These are phyloP conservation scores for Pseudozyma sp. DNA, from an alignment of 1,284 basidiomycete genomes.

Conservation along the genomic window DNA sequence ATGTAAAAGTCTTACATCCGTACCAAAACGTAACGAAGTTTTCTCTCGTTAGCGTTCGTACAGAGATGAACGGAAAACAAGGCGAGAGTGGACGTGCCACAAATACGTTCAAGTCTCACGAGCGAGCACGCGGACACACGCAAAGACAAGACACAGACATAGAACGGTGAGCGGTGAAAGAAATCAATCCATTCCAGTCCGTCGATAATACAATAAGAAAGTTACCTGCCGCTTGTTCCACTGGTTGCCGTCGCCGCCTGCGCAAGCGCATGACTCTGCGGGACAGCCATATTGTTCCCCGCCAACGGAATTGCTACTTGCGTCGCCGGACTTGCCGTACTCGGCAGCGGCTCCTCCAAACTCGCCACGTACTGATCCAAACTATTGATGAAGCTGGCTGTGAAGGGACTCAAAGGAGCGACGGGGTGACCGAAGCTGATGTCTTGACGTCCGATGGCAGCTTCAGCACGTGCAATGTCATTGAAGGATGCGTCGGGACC, in stretches of 20 bases:
- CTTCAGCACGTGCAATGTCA: conserved; percentile 41
- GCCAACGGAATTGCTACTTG: conserved; percentile 16
- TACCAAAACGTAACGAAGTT: too few species aligned
- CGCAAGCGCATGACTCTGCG: conserved; percentile 27
- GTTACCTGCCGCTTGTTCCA: too few species aligned
- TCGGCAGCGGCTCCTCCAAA: conserved; percentile 43
- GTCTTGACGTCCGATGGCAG: conserved; percentile 44
- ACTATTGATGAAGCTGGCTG: conserved; percentile 43
- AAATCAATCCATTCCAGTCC: too few species aligned
- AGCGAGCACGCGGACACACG: too few species aligned
- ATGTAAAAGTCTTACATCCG: too few species aligned
- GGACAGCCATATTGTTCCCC: conserved; percentile 17
- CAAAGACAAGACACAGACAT: too few species aligned
- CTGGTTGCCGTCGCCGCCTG: conserved; percentile 12
- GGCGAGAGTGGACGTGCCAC: too few species aligned
- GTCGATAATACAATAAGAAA: too few species aligned
- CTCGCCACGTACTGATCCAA: conserved; percentile 50
- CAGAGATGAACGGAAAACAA: too few species aligned
- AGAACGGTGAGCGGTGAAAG: too few species aligned
- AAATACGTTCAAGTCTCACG: too few species aligned
- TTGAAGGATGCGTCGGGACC: conserved; percentile 46
- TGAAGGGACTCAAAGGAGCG: conserved; percentile 42
- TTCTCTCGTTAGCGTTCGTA: too few species aligned
- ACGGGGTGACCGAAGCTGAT: conserved; percentile 39
- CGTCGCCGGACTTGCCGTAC: conserved; percentile 5